Evolutionary conservation across 352 stramenopile species (phyloP).

Genomic region (Lagenidium sp.): DNA sequence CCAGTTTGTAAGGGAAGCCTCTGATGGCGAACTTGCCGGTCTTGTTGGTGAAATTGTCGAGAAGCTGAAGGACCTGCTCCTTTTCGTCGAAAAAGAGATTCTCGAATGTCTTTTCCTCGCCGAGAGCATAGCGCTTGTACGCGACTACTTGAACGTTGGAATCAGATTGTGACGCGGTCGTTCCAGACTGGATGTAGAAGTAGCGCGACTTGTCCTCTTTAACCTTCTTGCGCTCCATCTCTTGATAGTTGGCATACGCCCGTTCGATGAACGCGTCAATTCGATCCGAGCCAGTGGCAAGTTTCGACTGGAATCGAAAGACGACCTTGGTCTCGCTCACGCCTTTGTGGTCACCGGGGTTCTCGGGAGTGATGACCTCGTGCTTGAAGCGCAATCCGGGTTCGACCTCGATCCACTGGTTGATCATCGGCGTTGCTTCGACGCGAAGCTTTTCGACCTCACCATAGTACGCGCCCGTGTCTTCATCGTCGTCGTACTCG

Average conservation of each 20-base stretch:
- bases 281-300: constrained; percentile 13
- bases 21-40: constrained; percentile 59
- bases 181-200: constrained; percentile 24
- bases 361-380: constrained; percentile 17
- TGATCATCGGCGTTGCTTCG: constrained; percentile 22
- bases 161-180: background rate
- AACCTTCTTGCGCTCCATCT: constrained; percentile 7
- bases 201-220: constrained; percentile 24
- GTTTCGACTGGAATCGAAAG: constrained; percentile 14
- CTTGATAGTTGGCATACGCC: constrained; percentile 22
- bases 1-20: constrained; percentile 84
- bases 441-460: constrained; percentile 27
- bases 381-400: constrained; percentile 34
- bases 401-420: constrained; percentile 39
- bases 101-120: constrained; percentile 68
- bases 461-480: constrained; percentile 16
- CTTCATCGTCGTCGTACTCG: constrained; percentile 11
- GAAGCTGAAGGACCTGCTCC: constrained; percentile 24
- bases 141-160: background rate
- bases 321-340: constrained; percentile 11
- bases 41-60: constrained; percentile 41
- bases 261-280: constrained; percentile 25
- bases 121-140: constrained; percentile 52
- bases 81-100: constrained; percentile 73
- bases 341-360: constrained; percentile 2